These are phyloP conservation scores for Tetrapyrgos nigripes DNA, from an alignment of 1,284 basidiomycete species.

Conservation along the genomic window DNA sequence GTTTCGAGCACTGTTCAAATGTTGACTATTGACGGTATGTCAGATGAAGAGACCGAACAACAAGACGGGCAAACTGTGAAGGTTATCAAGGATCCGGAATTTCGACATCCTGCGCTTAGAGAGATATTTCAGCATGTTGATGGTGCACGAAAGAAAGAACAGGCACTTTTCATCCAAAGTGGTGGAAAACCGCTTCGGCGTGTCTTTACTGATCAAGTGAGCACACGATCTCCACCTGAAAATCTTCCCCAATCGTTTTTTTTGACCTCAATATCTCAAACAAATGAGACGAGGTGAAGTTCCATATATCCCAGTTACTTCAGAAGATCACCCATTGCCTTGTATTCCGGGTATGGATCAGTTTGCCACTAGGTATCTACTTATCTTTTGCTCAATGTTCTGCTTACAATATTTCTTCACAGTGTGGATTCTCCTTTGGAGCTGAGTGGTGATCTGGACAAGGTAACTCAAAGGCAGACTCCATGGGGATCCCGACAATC, in stretches of 20 bases:
- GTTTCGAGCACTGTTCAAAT: neutral
- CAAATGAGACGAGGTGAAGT: neutral
- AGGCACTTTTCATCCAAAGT: neutral
- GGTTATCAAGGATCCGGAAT: neutral
- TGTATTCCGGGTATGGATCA: neutral
- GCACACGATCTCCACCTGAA: neutral
- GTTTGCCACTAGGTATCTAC: too few species aligned
- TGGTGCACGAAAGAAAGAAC: too few species aligned
- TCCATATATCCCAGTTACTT: neutral
- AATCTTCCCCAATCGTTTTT: slow-evolving; percentile 2
- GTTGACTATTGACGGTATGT: neutral
- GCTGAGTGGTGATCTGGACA: too few species aligned
- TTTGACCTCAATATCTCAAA: neutral
- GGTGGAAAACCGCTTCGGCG: neutral
- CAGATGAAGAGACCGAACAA: neutral
- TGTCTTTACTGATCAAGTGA: neutral
- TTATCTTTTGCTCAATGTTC: too few species aligned
- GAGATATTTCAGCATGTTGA: neutral
- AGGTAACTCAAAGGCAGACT: too few species aligned
- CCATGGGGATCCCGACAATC: too few species aligned
- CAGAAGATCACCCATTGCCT: neutral
- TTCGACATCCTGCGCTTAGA: neutral
- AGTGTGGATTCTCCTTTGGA: too few species aligned
- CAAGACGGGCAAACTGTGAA: neutral
- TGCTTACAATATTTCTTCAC: too few species aligned